phyloP scores from a whole-genome alignment of 2,329 filamentous ascomycete species.

The Fusarium zealandicum region DNA sequence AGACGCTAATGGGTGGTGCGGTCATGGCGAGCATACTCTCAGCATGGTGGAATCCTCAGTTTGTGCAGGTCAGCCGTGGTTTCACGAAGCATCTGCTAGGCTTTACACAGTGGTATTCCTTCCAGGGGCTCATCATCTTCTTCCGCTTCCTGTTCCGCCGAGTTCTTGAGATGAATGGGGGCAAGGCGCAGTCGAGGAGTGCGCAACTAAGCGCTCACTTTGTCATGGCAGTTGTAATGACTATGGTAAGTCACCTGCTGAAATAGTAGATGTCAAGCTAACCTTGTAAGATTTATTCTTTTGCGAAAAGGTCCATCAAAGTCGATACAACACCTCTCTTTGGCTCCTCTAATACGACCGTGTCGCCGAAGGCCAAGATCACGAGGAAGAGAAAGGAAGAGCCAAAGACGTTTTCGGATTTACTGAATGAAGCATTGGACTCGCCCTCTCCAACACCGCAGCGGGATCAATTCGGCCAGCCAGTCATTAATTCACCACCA shows the following conservation, averaged over 20 bases:
- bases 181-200: slow-evolving; percentile 48
- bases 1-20: slow-evolving; percentile 55
- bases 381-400: slow-evolving; percentile 41
- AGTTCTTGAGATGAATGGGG: slow-evolving; percentile 50
- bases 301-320: slow-evolving; percentile 56
- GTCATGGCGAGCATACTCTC: slow-evolving; percentile 59
- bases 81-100: slow-evolving; percentile 67
- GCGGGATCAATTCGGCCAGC: slow-evolving; percentile 17
- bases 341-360: slow-evolving; percentile 32
- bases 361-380: slow-evolving; percentile 38
- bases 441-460: slow-evolving; percentile 24
- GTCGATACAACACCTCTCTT: slow-evolving; percentile 67
- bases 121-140: slow-evolving; percentile 66
- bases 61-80: slow-evolving; percentile 66
- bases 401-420: slow-evolving; percentile 54
- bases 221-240: slow-evolving; percentile 60
- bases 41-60: slow-evolving; percentile 73
- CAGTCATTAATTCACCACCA: slow-evolving; percentile 29
- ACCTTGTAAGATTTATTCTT: slow-evolving; percentile 51
- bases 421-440: slow-evolving; percentile 46
- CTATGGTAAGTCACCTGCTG: slow-evolving; percentile 55
- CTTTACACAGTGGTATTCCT: slow-evolving; percentile 69
- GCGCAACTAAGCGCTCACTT: slow-evolving; percentile 61
- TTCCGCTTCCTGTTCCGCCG: slow-evolving; percentile 60
- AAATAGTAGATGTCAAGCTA: slow-evolving; percentile 27